phyloP scores from a whole-genome alignment of 2,329 filamentous ascomycete genomes.

The Exophiala sp. region DNA sequence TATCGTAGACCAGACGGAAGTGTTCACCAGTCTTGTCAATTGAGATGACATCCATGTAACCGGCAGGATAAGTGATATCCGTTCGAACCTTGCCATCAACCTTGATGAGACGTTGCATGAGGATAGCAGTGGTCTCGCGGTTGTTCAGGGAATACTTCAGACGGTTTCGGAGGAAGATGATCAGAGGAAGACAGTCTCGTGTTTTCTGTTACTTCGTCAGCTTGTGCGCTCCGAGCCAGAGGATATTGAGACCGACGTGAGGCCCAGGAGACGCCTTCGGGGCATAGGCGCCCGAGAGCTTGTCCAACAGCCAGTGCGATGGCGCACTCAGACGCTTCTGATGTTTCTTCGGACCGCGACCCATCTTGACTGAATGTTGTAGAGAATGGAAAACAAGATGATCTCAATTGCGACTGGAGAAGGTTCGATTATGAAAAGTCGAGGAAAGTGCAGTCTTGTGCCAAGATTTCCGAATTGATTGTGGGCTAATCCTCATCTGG shows the following conservation, averaged over 20 bases:
- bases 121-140: constrained; percentile 94
- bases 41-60: constrained; percentile 99
- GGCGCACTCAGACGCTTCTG: constrained; percentile 99
- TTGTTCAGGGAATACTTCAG: constrained; percentile 99
- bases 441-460: too few relatives aligned
- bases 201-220: constrained; percentile 74
- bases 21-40: constrained; percentile 99
- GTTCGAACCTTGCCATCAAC: constrained; percentile 99
- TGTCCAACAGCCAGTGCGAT: constrained; percentile 99
- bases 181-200: constrained; percentile 96
- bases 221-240: background rate
- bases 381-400: background rate
- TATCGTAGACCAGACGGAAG: constrained; percentile 99
- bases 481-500: too few relatives aligned
- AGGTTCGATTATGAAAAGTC: background rate
- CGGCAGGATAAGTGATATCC: constrained; percentile 93
- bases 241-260: constrained; percentile 29
- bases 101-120: constrained; percentile 99
- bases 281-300: constrained; percentile 86
- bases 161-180: constrained; percentile 90
- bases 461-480: too few relatives aligned
- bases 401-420: background rate
- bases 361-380: constrained; percentile 43
- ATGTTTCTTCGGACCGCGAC: constrained; percentile 81
- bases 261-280: constrained; percentile 75